phyloP scores from a whole-genome alignment of 2,329 filamentous ascomycete species.

The Epichloe sylvatica region DNA sequence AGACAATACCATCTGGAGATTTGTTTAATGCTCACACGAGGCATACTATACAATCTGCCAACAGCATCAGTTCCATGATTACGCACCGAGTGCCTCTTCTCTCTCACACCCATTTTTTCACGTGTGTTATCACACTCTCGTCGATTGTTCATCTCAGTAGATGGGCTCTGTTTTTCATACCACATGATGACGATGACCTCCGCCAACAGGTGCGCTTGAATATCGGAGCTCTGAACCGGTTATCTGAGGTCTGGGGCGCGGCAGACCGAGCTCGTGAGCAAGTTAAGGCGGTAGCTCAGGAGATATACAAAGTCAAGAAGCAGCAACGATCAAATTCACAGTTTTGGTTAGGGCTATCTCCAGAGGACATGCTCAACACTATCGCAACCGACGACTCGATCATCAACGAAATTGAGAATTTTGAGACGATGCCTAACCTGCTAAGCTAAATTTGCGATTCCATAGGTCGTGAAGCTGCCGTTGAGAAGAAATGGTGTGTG shows the following conservation, averaged over 20 bases:
- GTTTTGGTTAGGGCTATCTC: conserved; percentile 41
- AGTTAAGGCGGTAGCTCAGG: conserved; percentile 65
- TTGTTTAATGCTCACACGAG: conserved; percentile 55
- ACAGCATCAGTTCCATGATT: conserved; percentile 60
- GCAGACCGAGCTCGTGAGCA: conserved; percentile 56
- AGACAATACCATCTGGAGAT: conserved; percentile 33
- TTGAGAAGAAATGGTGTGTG: background rate
- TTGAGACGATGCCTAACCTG: conserved; percentile 11
- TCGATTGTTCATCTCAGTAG: conserved; percentile 72
- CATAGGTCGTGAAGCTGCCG: background rate
- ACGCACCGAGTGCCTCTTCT: conserved; percentile 58
- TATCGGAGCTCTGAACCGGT: conserved; percentile 57
- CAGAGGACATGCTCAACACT: conserved; percentile 40
- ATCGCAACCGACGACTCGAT: conserved; percentile 45
- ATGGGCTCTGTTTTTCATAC: conserved; percentile 54
- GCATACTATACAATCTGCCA: conserved; percentile 68
- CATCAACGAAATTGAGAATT: conserved; percentile 40
- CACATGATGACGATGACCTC: conserved; percentile 48
- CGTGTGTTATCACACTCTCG: conserved; percentile 63
- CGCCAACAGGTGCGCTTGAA: conserved; percentile 68
- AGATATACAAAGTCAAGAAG: conserved; percentile 51
- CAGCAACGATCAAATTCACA: conserved; percentile 36
- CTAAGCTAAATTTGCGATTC: conserved; percentile 4
- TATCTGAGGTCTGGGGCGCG: conserved; percentile 59
- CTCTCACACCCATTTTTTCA: conserved; percentile 77